Base-by-base conservation (phyloP, 768 basidiomycete species). In the Leucosporidium creatinivorum region DNA sequence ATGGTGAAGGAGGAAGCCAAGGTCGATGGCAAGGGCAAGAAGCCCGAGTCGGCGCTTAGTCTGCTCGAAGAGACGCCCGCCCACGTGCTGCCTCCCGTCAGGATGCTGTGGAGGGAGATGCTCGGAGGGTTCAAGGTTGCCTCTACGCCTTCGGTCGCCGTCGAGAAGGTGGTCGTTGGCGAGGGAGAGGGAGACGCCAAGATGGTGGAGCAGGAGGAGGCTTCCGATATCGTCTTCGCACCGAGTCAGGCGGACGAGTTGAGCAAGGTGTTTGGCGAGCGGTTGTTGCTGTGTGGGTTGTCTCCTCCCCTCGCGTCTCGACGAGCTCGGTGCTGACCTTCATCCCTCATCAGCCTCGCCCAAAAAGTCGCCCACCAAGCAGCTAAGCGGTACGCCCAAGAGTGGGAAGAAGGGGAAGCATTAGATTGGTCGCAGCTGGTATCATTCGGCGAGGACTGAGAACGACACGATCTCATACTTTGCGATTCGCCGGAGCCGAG, bases 31-130 rank as follows among this genome's bases (percentile, higher is more conserved):
- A 54, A 61, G 44, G 58, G 59, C 2, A 65, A 67, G 66, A 47
- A 50, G 19, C 50, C 48, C 10, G 51, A 5, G 17, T 17, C 25
- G 1, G 49, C 21, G 9, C 9, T 56, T 10, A 18, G 44, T 1
- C 55, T 30, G 18, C 55, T 66, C 19, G 62, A 63, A 28, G 70
- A 68, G 0, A 61, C 67, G 48, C 67, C 70, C 5, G 62, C 70
- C 31, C 70, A 72, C 21, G 52, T 55, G 0, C 62, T 72, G 4
- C 70, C 70, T 18, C 67, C 70, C 2, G 62, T 67, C 8, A 50
- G 68, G 19, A 9, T 72, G 21, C 60, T 72, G 33, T 72, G 70
- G 70, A 61, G 67, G 21, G 47, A 56, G 21, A 59, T 67, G 61
- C 30, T 67, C 30, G 49, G 60, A 18, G 31, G 21, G 10, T 62